Evolutionary conservation across 2,329 filamentous ascomycete species (phyloP).

Genomic region (Cladosporium oxysporum): DNA sequence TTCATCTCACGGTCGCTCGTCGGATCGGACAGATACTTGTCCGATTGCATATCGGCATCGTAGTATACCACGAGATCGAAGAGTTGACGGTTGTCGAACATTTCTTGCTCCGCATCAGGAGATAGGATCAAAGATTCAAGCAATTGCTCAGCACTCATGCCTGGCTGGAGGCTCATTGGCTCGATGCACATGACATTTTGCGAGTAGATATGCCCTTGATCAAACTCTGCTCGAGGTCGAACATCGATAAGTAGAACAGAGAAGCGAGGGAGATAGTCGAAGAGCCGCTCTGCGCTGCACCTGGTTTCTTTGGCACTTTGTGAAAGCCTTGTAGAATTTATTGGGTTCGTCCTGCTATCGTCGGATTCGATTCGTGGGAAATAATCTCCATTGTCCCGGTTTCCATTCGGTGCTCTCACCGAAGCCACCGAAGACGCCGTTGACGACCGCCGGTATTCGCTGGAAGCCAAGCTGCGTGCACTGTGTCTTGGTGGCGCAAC

Average conservation of each 20-base stretch:
- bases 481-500: conserved; percentile 67
- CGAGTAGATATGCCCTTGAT: conserved; percentile 85
- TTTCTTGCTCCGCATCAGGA: conserved; percentile 69
- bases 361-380: conserved; percentile 36
- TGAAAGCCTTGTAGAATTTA: neutral
- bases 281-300: conserved; percentile 70
- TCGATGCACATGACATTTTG: conserved; percentile 88
- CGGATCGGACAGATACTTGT: conserved; percentile 55
- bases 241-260: conserved; percentile 83
- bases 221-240: conserved; percentile 75
- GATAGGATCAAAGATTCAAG: conserved; percentile 70
- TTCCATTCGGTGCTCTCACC: conserved; percentile 39
- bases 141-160: conserved; percentile 64
- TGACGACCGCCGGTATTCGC: conserved; percentile 54
- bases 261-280: conserved; percentile 67
- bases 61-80: conserved; percentile 92
- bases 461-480: conserved; percentile 63
- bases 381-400: conserved; percentile 42
- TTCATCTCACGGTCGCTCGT: conserved; percentile 47
- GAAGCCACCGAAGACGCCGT: conserved; percentile 40
- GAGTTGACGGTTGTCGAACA: conserved; percentile 71
- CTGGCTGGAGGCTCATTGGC: conserved; percentile 71
- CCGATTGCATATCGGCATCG: conserved; percentile 67
- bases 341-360: conserved; percentile 31
- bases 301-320: conserved; percentile 57